phyloP scores from a whole-genome alignment of 2,329 filamentous ascomycete genomes.

The Pyrenochaeta sp. region DNA sequence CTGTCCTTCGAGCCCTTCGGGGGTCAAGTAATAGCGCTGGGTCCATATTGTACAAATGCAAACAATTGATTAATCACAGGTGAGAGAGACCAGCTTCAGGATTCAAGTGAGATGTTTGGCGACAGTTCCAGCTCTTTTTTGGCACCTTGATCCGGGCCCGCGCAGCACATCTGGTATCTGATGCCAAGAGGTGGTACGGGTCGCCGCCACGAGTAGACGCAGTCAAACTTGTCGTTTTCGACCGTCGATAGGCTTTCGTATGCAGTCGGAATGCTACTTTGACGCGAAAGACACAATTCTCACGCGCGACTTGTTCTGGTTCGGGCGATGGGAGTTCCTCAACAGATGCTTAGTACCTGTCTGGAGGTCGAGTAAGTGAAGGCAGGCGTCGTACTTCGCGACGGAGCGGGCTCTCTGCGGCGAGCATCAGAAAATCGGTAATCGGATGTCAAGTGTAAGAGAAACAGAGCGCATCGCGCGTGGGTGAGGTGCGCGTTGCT shows the following conservation, averaged over 20 bases:
- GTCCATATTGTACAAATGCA: slow-evolving; percentile 27
- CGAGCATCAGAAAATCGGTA: slow-evolving; percentile 21
- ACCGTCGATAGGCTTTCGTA: neutral
- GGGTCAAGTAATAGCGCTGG: slow-evolving; percentile 39
- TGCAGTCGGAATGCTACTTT: neutral
- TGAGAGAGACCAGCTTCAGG: slow-evolving; percentile 13
- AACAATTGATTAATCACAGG: slow-evolving; percentile 14
- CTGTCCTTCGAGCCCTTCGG: slow-evolving; percentile 32
- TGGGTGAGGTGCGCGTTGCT: slow-evolving; percentile 18
- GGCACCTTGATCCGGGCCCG: slow-evolving; percentile 17
- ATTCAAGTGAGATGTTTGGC: slow-evolving; percentile 1
- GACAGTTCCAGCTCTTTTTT: slow-evolving; percentile 16
- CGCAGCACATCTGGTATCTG: slow-evolving; percentile 22
- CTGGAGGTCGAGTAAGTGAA: slow-evolving; percentile 31
- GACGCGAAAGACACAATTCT: neutral
- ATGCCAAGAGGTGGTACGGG: slow-evolving; percentile 22
- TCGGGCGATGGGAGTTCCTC: slow-evolving; percentile 10
- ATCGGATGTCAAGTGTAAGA: slow-evolving; percentile 6
- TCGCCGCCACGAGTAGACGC: slow-evolving; percentile 13
- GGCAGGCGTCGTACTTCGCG: slow-evolving; percentile 30
- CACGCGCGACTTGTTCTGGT: slow-evolving; percentile 4
- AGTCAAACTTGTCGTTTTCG: neutral
- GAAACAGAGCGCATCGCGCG: slow-evolving; percentile 9
- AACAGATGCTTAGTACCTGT: slow-evolving; percentile 24
- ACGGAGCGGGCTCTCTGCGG: slow-evolving; percentile 14